A percentile compares a stretch with the other conserved stretches of the same genome.
Evolutionary conservation across 163 green algal species (phyloP).

Genomic region (Dunaliella salina): DNA sequence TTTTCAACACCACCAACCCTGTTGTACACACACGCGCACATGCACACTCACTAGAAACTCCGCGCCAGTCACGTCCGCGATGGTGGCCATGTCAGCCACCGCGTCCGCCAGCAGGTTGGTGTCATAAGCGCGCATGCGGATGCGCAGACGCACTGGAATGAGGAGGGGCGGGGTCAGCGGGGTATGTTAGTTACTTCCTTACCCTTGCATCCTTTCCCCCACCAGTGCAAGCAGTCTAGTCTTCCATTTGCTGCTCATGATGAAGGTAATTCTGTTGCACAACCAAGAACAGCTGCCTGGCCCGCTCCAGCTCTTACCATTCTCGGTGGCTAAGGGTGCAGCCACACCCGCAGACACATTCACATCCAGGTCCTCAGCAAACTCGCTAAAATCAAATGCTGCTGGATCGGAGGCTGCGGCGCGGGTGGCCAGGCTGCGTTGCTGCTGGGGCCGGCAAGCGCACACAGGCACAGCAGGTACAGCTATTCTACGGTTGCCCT

Average conservation of each 20-base stretch:
- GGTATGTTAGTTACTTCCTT: neutral
- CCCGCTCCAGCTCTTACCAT: neutral
- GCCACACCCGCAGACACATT: neutral
- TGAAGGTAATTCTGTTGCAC: no score
- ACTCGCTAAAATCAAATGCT: conserved; percentile 15
- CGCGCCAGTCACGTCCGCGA: conserved; percentile 44
- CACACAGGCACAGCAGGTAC: no score
- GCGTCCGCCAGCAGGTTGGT: conserved; percentile 39
- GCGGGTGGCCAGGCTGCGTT: neutral
- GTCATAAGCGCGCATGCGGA: conserved; percentile 60
- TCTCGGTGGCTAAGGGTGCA: neutral
- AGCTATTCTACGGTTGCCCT: no score
- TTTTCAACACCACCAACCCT: conserved; percentile 26
- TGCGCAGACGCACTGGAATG: conserved; percentile 33
- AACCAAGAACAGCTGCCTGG: no score
- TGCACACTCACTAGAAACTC: conserved; percentile 22
- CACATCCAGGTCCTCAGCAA: conserved; percentile 15
- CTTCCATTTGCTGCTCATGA: no score
- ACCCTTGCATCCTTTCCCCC: no score
- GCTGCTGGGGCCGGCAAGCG: neutral
- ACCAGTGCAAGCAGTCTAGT: no score
- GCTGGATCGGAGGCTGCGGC: neutral
- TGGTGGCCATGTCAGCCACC: conserved; percentile 36
- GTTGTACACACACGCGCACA: neutral
- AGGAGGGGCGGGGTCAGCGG: no score